These are phyloP conservation scores for Gymnopilus junonius DNA, from an alignment of 768 basidiomycete genomes.

Conservation along the genomic window DNA sequence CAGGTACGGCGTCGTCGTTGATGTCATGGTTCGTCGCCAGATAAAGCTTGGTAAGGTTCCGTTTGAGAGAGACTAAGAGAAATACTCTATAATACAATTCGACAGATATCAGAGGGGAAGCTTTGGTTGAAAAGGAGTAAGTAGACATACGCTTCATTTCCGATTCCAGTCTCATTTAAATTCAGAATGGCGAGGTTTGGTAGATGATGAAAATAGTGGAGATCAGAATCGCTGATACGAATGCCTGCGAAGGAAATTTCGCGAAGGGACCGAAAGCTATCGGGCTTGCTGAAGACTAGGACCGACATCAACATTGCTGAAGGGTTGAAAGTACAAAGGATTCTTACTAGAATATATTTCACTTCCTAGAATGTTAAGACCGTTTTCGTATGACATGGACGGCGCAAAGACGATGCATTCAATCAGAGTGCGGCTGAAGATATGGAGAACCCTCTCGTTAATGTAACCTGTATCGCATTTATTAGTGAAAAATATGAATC, in stretches of 20 bases:
- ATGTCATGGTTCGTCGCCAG: conserved; percentile 57
- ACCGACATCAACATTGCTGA: background rate
- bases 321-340: conserved; percentile 1
- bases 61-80: conserved; percentile 58
- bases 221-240: conserved; percentile 48
- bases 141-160: conserved; percentile 60
- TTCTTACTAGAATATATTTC: conserved; percentile 48
- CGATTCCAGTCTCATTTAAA: conserved; percentile 57
- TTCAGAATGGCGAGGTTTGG: conserved; percentile 50
- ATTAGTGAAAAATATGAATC: background rate
- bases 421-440: conserved; percentile 52
- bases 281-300: conserved; percentile 53
- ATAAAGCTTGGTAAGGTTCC: conserved; percentile 54
- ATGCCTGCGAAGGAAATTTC: conserved; percentile 55
- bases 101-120: background rate
- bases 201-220: conserved; percentile 57
- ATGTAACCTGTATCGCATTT: conserved; percentile 44
- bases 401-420: conserved; percentile 46
- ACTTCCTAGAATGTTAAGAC: conserved; percentile 50
- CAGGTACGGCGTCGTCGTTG: conserved; percentile 60
- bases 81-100: conserved; percentile 46
- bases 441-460: conserved; percentile 45
- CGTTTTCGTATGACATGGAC: conserved; percentile 50
- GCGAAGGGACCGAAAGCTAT: conserved; percentile 53
- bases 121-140: background rate